Conservation (phyloP, 2,329 filamentous ascomycete species). For the Hypocrella siamensis region DNA sequence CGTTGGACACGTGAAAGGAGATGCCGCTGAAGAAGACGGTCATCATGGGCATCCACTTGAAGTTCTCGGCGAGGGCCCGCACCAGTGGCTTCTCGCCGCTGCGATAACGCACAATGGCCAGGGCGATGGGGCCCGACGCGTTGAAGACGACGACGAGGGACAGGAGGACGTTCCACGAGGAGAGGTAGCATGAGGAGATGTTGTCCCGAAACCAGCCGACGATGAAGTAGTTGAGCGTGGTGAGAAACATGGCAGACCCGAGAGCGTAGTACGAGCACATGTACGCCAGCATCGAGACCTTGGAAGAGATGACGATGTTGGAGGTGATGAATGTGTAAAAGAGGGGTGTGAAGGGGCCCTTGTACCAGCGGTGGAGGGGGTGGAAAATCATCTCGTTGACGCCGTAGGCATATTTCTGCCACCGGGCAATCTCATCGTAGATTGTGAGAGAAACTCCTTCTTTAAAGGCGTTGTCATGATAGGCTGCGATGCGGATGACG, state of each 20-base stretch:
- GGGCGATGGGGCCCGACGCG: slow-evolving; percentile 40
- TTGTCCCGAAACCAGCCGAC: slow-evolving; percentile 56
- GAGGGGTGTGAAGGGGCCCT: slow-evolving; percentile 49
- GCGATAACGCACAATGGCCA: slow-evolving; percentile 48
- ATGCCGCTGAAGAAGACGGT: slow-evolving; percentile 27
- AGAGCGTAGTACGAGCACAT: slow-evolving; percentile 61
- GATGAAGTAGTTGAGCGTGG: slow-evolving; percentile 53
- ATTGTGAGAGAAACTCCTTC: slow-evolving; percentile 60
- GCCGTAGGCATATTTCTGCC: slow-evolving; percentile 61
- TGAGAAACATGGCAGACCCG: slow-evolving; percentile 50
- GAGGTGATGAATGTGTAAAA: slow-evolving; percentile 45
- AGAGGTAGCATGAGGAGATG: slow-evolving; percentile 51
- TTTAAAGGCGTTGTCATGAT: slow-evolving; percentile 54
- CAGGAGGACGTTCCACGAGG: slow-evolving; percentile 49
- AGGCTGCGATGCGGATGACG: slow-evolving; percentile 51
- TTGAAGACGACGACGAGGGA: slow-evolving; percentile 51
- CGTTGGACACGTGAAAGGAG: slow-evolving; percentile 23
- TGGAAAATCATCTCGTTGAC: slow-evolving; percentile 58
- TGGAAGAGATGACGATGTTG: slow-evolving; percentile 48
- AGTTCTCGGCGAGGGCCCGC: slow-evolving; percentile 23
- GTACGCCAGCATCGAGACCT: slow-evolving; percentile 57
- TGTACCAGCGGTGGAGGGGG: slow-evolving; percentile 46
- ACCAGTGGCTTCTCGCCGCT: slow-evolving; percentile 36
- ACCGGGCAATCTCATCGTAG: slow-evolving; percentile 55
- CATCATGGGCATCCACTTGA: slow-evolving; percentile 46